Evolutionary conservation across 148 eudicot genomes (phyloP).

Genomic region (Cornus suecica): DNA sequence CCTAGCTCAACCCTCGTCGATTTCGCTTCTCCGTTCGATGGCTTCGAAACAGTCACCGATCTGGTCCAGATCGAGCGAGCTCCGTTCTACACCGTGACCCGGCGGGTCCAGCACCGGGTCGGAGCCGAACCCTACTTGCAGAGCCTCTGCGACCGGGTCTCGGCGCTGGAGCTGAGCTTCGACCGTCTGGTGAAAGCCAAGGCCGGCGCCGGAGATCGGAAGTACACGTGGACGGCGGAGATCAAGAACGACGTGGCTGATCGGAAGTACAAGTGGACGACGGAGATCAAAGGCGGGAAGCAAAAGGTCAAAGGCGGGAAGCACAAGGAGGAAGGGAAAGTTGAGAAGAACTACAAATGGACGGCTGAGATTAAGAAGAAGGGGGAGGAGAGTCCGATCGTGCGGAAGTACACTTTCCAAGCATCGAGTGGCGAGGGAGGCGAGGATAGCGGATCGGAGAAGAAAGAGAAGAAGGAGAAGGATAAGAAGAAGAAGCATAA

Average conservation of each 20-base stretch:
- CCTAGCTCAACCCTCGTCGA: constrained; percentile 17
- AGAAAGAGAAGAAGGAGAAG: constrained; percentile 26
- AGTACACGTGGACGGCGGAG: constrained; percentile 69
- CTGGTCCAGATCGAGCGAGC: constrained; percentile 42
- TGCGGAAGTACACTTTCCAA: constrained; percentile 55
- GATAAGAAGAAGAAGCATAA: constrained; percentile 13
- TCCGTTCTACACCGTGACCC: constrained; percentile 31
- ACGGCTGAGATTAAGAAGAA: constrained; percentile 70
- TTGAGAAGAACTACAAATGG: constrained; percentile 60
- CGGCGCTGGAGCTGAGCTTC: constrained; percentile 57
- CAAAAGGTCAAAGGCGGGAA: constrained; percentile 50
- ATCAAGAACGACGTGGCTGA: constrained; percentile 34
- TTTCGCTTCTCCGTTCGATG: constrained; percentile 24
- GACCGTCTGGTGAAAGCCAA: constrained; percentile 33
- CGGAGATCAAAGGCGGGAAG: constrained; percentile 58
- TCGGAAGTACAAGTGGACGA: constrained; percentile 49
- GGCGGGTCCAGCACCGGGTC: constrained; percentile 26
- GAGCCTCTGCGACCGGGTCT: constrained; percentile 57
- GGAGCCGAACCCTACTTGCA: constrained; percentile 41
- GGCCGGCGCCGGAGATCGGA: constrained; percentile 28
- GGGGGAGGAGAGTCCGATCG: constrained; percentile 29
- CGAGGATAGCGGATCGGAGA: constrained; percentile 25
- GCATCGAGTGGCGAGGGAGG: constrained; percentile 47
- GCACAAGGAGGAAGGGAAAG: constrained; percentile 29
- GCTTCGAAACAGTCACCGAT: constrained; percentile 39